These are phyloP conservation scores for Phylloporus scabripes DNA, from an alignment of 768 basidiomycete genomes.

Conservation along the genomic window DNA sequence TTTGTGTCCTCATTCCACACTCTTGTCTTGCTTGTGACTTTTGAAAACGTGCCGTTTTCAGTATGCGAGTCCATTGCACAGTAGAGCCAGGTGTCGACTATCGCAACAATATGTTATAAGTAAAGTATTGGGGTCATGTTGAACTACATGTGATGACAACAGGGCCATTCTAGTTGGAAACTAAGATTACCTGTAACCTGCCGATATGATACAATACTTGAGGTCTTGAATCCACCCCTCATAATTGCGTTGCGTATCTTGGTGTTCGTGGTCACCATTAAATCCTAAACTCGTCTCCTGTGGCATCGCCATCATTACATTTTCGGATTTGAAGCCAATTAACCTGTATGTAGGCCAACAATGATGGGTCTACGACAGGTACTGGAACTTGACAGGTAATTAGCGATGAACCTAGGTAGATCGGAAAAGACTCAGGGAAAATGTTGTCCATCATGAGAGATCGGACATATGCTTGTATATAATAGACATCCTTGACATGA, in stretches of 20 bases:
- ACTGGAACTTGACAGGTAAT: not conserved
- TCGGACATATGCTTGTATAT: constrained; percentile 75
- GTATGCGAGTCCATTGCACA: no score
- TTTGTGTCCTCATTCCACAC: no score
- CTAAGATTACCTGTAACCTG: not conserved
- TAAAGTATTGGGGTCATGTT: not conserved
- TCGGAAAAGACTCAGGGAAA: constrained; percentile 38
- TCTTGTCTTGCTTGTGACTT: no score
- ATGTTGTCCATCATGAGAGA: constrained; percentile 49
- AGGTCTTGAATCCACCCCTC: no score
- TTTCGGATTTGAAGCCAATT: not conserved
- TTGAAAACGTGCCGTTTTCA: no score
- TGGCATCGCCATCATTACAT: not conserved
- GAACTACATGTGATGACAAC: not conserved
- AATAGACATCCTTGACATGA: constrained; percentile 42
- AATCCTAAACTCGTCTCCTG: not conserved
- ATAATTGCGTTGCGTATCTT: no score
- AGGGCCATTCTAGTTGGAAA: not conserved
- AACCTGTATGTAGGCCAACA: not conserved
- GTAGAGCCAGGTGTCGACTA: no score
- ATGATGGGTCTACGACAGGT: not conserved
- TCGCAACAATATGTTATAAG: not conserved
- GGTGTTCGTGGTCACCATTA: no score
- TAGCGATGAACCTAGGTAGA: not conserved
- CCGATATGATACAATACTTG: no score